Evolutionary conservation across 306 rosid species (phyloP).

Genomic region (Heteromeles arbutifolia): DNA sequence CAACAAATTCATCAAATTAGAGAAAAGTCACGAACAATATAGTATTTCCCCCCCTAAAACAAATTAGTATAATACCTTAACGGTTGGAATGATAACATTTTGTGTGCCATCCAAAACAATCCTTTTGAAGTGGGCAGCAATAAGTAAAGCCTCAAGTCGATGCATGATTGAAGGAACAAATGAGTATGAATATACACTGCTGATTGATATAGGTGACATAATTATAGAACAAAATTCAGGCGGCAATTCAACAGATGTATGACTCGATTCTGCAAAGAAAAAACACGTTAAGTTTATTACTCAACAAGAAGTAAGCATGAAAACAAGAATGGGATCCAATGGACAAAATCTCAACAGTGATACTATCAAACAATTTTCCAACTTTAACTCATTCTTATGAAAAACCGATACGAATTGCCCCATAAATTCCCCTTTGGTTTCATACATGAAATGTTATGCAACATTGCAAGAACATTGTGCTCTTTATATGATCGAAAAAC

Average conservation of each 20-base stretch:
- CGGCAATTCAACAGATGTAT: constrained; percentile 57
- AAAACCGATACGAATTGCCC: background rate
- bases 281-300: background rate
- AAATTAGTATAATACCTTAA: constrained; percentile 37
- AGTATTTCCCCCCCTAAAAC: background rate
- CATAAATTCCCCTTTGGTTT: background rate
- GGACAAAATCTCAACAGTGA: background rate
- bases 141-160: constrained; percentile 56
- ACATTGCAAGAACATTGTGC: background rate
- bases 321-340: too few relatives aligned
- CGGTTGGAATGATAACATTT: constrained; percentile 38
- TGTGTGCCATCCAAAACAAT: constrained; percentile 49
- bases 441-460: background rate
- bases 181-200: constrained; percentile 50
- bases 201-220: constrained; percentile 61
- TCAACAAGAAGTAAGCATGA: background rate
- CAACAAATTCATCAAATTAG: too few relatives aligned
- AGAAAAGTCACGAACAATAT: background rate
- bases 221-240: constrained; percentile 67
- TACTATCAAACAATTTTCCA: background rate
- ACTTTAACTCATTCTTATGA: background rate
- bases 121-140: constrained; percentile 54
- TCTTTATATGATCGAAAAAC: background rate
- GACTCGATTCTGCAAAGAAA: constrained; percentile 43
- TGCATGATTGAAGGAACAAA: constrained; percentile 78